Evolutionary conservation across 1,284 basidiomycete genomes (phyloP).

Genomic region (Ganoderma lucidum): DNA sequence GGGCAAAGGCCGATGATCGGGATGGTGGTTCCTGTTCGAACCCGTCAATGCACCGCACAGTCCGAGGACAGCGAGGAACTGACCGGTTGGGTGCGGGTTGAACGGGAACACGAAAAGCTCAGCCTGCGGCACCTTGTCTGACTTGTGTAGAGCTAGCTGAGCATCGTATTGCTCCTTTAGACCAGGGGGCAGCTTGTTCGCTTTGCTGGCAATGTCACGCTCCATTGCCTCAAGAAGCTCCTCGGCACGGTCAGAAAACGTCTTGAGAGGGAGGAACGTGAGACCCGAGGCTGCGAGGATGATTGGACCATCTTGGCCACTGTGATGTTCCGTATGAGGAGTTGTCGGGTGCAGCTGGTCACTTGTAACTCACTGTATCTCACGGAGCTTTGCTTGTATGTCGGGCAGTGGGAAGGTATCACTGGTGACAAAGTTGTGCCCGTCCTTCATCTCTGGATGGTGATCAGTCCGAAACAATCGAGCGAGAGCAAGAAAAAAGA

Average conservation of each 20-base stretch:
- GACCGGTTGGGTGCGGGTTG: conserved; percentile 21
- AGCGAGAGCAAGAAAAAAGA: not conserved
- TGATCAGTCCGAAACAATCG: not conserved
- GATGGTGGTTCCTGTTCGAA: conserved; percentile 16
- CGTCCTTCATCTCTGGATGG: conserved; percentile 36
- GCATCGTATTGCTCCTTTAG: conserved; percentile 28
- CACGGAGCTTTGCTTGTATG: conserved; percentile 29
- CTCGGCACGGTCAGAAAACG: conserved; percentile 12
- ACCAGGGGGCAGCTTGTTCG: conserved; percentile 16
- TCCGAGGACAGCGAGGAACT: not conserved
- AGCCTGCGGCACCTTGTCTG: conserved; percentile 22
- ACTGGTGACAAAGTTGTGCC: conserved; percentile 34
- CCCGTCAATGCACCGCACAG: not conserved
- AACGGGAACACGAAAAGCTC: conserved; percentile 21
- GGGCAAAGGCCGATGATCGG: conserved; percentile 33
- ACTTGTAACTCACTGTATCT: conserved; percentile 36
- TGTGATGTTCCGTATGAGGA: not conserved
- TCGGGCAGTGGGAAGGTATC: conserved; percentile 37
- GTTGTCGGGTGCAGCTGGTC: not conserved
- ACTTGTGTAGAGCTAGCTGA: conserved; percentile 24
- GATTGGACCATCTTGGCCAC: conserved; percentile 6
- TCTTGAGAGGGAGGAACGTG: conserved; percentile 22
- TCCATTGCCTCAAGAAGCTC: conserved; percentile 15
- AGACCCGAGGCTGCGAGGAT: conserved; percentile 18
- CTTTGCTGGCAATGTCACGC: conserved; percentile 3